A percentile compares a stretch with the other conserved stretches of the same genome.
Evolutionary conservation across 2,329 filamentous ascomycete genomes (phyloP).

Genomic region (Paramyrothecium roridum): DNA sequence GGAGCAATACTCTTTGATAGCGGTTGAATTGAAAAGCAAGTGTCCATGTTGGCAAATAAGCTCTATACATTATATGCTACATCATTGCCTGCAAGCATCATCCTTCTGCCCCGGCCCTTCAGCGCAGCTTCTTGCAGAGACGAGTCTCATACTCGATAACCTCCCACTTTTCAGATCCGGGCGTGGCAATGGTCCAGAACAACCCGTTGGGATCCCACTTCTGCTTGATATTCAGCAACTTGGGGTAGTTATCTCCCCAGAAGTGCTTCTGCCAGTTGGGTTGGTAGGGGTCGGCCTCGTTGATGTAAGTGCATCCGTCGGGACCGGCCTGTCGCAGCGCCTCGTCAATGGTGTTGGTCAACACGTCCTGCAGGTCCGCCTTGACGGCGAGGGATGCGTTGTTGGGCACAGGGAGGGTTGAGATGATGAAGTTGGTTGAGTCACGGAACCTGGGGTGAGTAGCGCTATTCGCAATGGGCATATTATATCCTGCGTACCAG

Average conservation of each 20-base stretch:
- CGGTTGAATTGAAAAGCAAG: background rate
- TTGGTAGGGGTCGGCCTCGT: conserved; percentile 33
- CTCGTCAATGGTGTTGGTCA: conserved; percentile 32
- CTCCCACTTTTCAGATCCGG: conserved; percentile 42
- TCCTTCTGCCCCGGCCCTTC: background rate
- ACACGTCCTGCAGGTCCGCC: conserved; percentile 33
- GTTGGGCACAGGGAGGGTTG: conserved; percentile 25
- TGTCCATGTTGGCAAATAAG: background rate
- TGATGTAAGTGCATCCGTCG: conserved; percentile 39
- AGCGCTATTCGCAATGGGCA: conserved; percentile 31
- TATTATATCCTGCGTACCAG: conserved; percentile 30
- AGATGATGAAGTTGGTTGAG: conserved; percentile 31
- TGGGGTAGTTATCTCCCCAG: conserved; percentile 34
- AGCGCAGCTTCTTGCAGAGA: background rate
- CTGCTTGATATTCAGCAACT: conserved; percentile 33
- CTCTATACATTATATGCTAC: background rate
- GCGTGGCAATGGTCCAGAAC: conserved; percentile 39
- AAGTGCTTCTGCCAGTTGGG: conserved; percentile 33
- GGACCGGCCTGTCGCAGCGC: conserved; percentile 32
- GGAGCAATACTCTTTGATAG: background rate
- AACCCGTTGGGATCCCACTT: conserved; percentile 39
- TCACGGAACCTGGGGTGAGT: conserved; percentile 35
- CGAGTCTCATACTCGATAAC: background rate
- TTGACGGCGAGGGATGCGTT: conserved; percentile 39
- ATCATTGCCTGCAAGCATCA: background rate